phyloP scores from a whole-genome alignment of 2,329 filamentous ascomycete genomes.

The Aurifilum marmelostoma region DNA sequence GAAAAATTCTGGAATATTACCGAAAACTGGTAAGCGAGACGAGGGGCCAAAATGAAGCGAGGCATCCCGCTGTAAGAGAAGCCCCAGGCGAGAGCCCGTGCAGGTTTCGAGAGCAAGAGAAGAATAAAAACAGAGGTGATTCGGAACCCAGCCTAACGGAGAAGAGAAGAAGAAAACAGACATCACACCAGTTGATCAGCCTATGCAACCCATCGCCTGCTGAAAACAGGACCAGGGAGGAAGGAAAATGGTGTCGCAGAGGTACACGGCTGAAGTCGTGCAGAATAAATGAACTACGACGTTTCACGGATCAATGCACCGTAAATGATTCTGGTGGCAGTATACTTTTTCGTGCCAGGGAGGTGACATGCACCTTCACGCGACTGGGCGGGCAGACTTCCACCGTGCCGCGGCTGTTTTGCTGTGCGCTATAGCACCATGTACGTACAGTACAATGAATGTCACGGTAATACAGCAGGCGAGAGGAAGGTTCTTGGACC shows the following conservation, averaged over 20 bases:
- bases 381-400: neutral
- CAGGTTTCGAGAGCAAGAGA: slow-evolving; percentile 3
- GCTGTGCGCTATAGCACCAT: neutral
- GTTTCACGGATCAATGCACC: slow-evolving; percentile 11
- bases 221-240: slow-evolving; percentile 1
- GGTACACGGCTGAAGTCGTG: neutral
- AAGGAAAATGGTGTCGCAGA: neutral
- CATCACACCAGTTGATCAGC: slow-evolving; percentile 6
- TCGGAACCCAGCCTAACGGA: neutral
- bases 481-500: neutral
- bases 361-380: neutral
- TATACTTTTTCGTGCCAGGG: slow-evolving; percentile 1
- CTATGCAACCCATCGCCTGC: neutral
- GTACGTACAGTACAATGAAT: neutral
- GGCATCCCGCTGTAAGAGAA: slow-evolving; percentile 3
- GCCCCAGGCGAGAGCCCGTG: neutral
- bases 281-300: slow-evolving; percentile 4
- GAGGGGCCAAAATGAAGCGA: slow-evolving; percentile 24
- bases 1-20: slow-evolving; percentile 30
- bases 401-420: neutral
- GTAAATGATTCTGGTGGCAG: neutral
- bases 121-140: neutral
- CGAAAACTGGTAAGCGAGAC: slow-evolving; percentile 27
- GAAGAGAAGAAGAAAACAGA: neutral
- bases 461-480: neutral